Evolutionary conservation across 345 rosid species (phyloP), one percentile per base, ranked within the genome.

Genomic region (Eutrema yunnanense): DNA sequence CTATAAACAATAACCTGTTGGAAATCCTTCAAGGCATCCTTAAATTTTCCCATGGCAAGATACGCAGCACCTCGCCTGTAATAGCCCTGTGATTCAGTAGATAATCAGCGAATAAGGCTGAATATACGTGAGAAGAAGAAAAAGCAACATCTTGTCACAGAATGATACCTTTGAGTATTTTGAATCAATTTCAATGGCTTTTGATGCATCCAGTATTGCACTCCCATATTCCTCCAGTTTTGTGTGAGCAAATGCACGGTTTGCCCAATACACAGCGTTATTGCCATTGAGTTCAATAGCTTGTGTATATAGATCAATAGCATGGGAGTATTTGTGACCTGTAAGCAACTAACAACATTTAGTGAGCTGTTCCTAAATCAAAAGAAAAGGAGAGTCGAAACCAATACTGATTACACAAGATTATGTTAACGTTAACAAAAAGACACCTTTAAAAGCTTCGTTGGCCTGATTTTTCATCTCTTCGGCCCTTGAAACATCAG

Each of bases 161-260:
- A 63, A 62, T 41, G 74, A 72, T 77, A 81, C 99, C 92, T 92
- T 95, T 3, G 96, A 85, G 76, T 95, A 95, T 73, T 75, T 87
- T 10, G 93, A 88, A 82, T 92, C 96, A 37, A 92, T 74, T 81
- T 95, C 96, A 65, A 86, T 81, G 75, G 99, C 99, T 83, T 84
- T 82, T 22, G 97, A 85, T 62, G 97, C 96, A 86, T 95, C 99
- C 43, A 77, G 90, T 81, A 95, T 89, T 7, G 97, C 96, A 79
- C 99, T 91, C 6, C 99, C 99, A 79, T 89, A 95, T 79, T 95
- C 99, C 88, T 95, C 99, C 76, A 95, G 75, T 59, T 89, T 95
- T 8, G 93, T 77, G 81, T 92, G 99, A 53, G 99, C 93, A 71
- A 92, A 86, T 56, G 99, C 92, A 59, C 99, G 95, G 70, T 95